Conservation (phyloP, 179 eudicot species). For the Carnegiea gigantea region DNA sequence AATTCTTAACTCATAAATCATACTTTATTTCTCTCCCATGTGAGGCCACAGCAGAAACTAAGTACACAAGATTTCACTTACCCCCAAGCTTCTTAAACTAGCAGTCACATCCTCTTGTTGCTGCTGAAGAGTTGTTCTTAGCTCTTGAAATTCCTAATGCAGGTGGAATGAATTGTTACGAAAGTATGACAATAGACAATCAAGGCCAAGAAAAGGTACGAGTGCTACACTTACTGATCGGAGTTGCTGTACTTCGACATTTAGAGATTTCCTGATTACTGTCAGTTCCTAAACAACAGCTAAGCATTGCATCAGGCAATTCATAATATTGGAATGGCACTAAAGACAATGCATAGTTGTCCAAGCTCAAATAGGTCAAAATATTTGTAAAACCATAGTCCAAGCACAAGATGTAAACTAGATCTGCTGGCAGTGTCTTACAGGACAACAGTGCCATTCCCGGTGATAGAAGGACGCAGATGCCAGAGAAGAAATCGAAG, state of each 20-base stretch:
- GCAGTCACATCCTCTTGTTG: conserved; percentile 87
- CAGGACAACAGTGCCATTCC: neutral
- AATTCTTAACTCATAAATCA: too few species aligned
- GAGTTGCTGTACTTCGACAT: conserved; percentile 83
- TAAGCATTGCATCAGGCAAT: conserved; percentile 15
- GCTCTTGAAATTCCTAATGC: conserved; percentile 76
- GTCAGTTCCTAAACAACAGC: conserved; percentile 64
- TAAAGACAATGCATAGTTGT: neutral
- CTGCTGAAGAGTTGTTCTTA: conserved; percentile 84
- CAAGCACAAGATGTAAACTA: too few species aligned
- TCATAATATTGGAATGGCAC: neutral
- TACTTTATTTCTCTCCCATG: too few species aligned
- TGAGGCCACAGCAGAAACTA: neutral
- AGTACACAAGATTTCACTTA: conserved; percentile 31
- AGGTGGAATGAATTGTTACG: conserved; percentile 15
- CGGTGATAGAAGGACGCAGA: neutral
- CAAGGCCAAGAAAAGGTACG: neutral
- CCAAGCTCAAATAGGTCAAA: neutral
- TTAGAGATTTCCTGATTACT: conserved; percentile 76
- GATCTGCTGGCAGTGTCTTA: neutral
- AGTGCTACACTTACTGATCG: conserved; percentile 55
- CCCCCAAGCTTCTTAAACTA: conserved; percentile 75
- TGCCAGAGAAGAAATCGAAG: too few species aligned
- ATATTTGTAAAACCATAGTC: too few species aligned
- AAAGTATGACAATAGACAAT: neutral